A percentile compares a stretch with the other conserved stretches of the same genome.
Conservation (phyloP, 805 yeast genomes). For the Allodekkera sacchari region DNA sequence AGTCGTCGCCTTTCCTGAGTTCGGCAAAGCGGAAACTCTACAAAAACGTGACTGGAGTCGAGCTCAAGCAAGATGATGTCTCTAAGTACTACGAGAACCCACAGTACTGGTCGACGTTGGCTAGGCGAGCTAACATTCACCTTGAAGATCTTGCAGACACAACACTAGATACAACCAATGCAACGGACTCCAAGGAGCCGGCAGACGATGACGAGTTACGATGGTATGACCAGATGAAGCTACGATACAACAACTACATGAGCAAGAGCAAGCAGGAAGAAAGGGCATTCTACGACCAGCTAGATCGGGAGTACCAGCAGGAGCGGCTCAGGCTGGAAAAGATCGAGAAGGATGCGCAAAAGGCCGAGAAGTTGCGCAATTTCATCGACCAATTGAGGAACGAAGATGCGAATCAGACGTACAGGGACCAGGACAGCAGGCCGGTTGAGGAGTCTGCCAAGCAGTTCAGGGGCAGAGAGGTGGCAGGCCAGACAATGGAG, state of each 20-base stretch:
- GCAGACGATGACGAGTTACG: slow-evolving; percentile 8
- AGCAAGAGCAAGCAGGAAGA: slow-evolving; percentile 28
- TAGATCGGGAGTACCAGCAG: slow-evolving; percentile 25
- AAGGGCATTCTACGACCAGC: slow-evolving; percentile 24
- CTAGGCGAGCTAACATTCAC: slow-evolving; percentile 23
- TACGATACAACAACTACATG: slow-evolving; percentile 24
- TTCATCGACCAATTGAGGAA: slow-evolving; percentile 8
- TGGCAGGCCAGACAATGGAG: slow-evolving; percentile 1
- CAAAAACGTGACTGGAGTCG: slow-evolving; percentile 10
- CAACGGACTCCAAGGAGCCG: not conserved
- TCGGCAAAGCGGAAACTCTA: slow-evolving; percentile 15
- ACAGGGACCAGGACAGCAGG: slow-evolving; percentile 12
- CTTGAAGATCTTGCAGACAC: slow-evolving; percentile 1
- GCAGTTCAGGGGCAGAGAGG: not conserved
- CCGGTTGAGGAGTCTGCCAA: slow-evolving; percentile 11
- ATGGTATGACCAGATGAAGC: slow-evolving; percentile 29
- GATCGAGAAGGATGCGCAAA: slow-evolving; percentile 14
- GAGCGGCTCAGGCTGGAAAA: slow-evolving; percentile 11
- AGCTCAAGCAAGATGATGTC: slow-evolving; percentile 10
- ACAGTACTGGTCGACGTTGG: slow-evolving; percentile 21
- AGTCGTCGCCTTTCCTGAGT: slow-evolving; percentile 16
- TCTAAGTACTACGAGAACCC: slow-evolving; percentile 7
- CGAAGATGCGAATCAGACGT: not conserved
- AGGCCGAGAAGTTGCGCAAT: slow-evolving; percentile 9
- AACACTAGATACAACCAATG: not conserved